Base-by-base conservation (phyloP, 169 alveolate species). In the Miamiensis avidus region DNA sequence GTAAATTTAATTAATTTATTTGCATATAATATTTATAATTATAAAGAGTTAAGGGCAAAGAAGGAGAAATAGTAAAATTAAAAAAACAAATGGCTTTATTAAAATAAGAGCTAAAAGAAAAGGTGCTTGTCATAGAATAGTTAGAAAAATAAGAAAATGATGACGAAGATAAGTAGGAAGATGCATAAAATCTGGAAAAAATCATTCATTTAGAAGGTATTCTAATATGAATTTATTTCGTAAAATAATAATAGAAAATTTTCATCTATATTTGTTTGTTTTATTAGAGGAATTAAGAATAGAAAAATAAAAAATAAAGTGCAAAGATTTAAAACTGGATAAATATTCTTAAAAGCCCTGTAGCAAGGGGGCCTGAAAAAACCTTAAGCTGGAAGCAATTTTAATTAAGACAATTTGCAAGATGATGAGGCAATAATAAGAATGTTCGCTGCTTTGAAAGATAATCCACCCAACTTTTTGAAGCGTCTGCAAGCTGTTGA, bases 381-480 rank as follows among this genome's bases (percentile, higher is more conserved):
- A 29, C 15, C 15, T 25, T 11, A 76, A 29, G 31, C 30, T 64
- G 72, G 78, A 65, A 69, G 72, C 29, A 82, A 73, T 27, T 33
- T 69, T 20, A 73, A 77, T 65, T 33, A 82, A 25, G 89, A 85
- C 31, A 85, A 77, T 79, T n/a, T 85, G 27, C 49, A 78, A 25
- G 89, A 85, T 85, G 89, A 85, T 49, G 89, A 85, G 31, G 89
- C 89, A 0, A 85, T 85, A n/a, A 79, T 85, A 31, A 82, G 34
- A 11, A 72, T 85, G 78, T 74, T 76, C 27, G 79, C 65, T 49
- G 82, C 89, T 27, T 73, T 85, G 27, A 85, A 79, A 79, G 85
- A 82, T 72, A 85, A 85, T 74, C 89, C 89, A 29, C 89, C 89
- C 4, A 82, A 82, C 1, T 78, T 85, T 78, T 74, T 73, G 1